Conservation (phyloP, 2,329 filamentous ascomycete genomes). For the Pseudogymnoascus sp. region DNA sequence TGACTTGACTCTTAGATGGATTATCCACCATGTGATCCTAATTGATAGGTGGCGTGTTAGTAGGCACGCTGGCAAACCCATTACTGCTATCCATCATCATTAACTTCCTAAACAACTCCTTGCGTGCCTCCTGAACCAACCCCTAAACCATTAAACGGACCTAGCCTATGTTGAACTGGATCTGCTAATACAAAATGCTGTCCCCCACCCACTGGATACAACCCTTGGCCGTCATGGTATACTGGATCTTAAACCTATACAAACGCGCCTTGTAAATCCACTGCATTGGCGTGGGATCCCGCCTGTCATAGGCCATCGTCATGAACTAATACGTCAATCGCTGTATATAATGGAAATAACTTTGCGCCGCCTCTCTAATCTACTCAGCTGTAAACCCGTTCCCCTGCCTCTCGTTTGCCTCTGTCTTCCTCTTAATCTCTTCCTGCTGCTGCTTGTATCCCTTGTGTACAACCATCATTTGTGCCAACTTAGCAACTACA, state of each 20-base stretch:
- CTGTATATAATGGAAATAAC: background rate
- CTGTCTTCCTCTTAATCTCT: background rate
- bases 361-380: conserved; percentile 4
- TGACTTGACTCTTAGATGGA: background rate
- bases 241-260: conserved; percentile 14
- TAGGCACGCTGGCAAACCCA: background rate
- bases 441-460: background rate
- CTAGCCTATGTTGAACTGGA: conserved; percentile 9
- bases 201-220: conserved; percentile 10
- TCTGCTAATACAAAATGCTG: background rate
- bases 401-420: background rate
- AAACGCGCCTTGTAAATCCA: conserved; percentile 12
- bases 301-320: conserved; percentile 9
- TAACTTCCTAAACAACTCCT: conserved; percentile 10
- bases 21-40: conserved; percentile 8
- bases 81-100: conserved; percentile 9
- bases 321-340: background rate
- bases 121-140: conserved; percentile 6
- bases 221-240: conserved; percentile 10
- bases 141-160: conserved; percentile 7
- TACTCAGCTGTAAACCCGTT: background rate
- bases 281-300: conserved; percentile 10
- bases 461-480: conserved; percentile 11
- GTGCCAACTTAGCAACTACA: conserved; percentile 12
- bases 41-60: conserved; percentile 8